Percentiles rank a stretch among this genome's conserved stretches.
These are phyloP conservation scores for Daldinia grandis DNA, from an alignment of 495 filamentous ascomycete species.

Conservation along the genomic window DNA sequence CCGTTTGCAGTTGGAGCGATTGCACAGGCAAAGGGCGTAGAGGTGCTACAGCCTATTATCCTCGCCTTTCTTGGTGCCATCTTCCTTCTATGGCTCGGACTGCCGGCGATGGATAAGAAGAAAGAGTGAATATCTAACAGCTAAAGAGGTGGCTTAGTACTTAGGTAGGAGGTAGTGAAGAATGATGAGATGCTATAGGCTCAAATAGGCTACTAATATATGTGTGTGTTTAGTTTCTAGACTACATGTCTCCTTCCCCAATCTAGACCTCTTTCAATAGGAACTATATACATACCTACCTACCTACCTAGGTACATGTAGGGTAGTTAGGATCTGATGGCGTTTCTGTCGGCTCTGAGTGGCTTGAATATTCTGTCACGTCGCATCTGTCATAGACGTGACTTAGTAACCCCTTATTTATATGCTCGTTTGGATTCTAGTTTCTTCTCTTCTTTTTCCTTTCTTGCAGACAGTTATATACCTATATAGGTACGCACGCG, in stretches of 20 bases:
- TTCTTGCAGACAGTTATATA: background rate
- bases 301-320: no score
- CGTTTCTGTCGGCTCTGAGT: background rate
- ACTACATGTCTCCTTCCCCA: background rate
- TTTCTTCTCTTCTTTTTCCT: no score
- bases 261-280: background rate
- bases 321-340: constrained; percentile 1
- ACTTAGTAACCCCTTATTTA: no score
- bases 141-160: background rate
- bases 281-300: background rate
- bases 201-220: background rate
- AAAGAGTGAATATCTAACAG: constrained; percentile 23
- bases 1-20: constrained; percentile 88
- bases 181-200: background rate
- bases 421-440: no score
- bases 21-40: constrained; percentile 79
- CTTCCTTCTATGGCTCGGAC: constrained; percentile 62
- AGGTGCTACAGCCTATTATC: constrained; percentile 79
- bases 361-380: constrained; percentile 1
- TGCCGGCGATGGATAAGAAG: constrained; percentile 41
- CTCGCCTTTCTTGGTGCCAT: constrained; percentile 71
- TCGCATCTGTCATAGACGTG: background rate
- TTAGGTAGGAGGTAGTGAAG: background rate
- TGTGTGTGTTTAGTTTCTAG: background rate
- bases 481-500: constrained; percentile 1